Percentiles rank a stretch among this genome's conserved stretches.
Conservation (phyloP, 2,329 filamentous ascomycete species). For the Apiospora malaysiana region DNA sequence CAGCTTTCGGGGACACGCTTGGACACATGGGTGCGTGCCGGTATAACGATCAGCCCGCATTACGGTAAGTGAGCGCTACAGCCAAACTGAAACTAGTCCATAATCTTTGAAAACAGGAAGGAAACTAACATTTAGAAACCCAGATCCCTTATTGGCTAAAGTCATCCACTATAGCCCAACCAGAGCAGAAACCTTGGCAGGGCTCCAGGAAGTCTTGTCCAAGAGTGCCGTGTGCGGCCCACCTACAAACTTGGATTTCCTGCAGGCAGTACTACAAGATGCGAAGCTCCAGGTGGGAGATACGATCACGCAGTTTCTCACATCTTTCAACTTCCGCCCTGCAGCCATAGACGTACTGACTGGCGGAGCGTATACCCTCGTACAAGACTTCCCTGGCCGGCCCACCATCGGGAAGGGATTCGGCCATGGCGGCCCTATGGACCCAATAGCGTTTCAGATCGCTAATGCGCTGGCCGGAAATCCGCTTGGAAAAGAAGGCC, state of each 20-base stretch:
- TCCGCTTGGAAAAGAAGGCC: slow-evolving; percentile 51
- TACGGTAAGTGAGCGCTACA: slow-evolving; percentile 47
- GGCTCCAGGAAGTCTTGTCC: background rate
- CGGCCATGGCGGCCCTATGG: slow-evolving; percentile 66
- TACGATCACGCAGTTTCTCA: slow-evolving; percentile 63
- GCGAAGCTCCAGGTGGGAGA: slow-evolving; percentile 52
- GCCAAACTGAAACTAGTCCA: slow-evolving; percentile 27
- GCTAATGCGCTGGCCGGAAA: slow-evolving; percentile 68
- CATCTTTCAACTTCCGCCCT: slow-evolving; percentile 54
- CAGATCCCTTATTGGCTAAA: background rate
- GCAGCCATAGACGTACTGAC: slow-evolving; percentile 61
- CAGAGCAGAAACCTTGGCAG: background rate
- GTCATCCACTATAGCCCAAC: background rate
- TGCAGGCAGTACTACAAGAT: slow-evolving; percentile 28
- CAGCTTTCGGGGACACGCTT: slow-evolving; percentile 55
- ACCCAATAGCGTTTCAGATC: slow-evolving; percentile 60
- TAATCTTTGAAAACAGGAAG: slow-evolving; percentile 28
- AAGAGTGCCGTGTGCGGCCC: background rate
- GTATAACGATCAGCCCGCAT: slow-evolving; percentile 60
- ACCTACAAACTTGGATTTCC: background rate
- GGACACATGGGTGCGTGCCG: slow-evolving; percentile 68
- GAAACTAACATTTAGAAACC: background rate
- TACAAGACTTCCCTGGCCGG: slow-evolving; percentile 66
- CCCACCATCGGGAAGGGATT: slow-evolving; percentile 63
- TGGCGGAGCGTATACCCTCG: slow-evolving; percentile 61